phyloP scores from a whole-genome alignment of 768 basidiomycete genomes.

The Tylopilus plumbeoviolaceoides region DNA sequence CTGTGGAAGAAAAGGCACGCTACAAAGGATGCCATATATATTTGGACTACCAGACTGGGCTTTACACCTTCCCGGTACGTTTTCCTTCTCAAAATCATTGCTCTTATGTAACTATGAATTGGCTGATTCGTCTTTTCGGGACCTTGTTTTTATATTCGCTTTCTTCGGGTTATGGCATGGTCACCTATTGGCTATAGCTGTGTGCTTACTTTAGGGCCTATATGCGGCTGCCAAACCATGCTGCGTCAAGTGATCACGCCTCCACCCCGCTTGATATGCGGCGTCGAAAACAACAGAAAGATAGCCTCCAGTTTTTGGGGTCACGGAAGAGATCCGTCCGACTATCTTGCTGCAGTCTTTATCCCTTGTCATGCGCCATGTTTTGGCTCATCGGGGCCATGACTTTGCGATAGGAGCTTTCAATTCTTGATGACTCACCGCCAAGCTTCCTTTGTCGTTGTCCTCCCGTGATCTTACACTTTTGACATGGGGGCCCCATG shows the following conservation, averaged over 20 bases:
- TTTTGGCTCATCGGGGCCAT: neutral
- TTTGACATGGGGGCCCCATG: neutral
- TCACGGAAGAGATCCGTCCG: slow-evolving; percentile 29
- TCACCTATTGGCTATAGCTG: neutral
- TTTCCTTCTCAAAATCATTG: neutral
- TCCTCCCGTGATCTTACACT: neutral
- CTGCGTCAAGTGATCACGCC: neutral
- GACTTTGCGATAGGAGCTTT: neutral
- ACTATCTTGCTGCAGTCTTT: neutral
- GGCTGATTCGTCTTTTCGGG: neutral
- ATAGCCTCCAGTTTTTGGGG: neutral
- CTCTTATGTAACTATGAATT: neutral
- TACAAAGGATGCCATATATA: slow-evolving; percentile 68
- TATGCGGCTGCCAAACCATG: neutral
- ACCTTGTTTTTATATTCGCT: neutral
- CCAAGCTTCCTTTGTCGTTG: neutral
- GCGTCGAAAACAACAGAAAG: neutral
- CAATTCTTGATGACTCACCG: neutral
- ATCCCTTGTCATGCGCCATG: neutral
- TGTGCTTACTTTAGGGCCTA: neutral
- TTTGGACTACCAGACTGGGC: slow-evolving; percentile 67
- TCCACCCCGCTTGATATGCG: neutral
- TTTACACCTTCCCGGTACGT: slow-evolving; percentile 81
- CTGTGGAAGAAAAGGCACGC: slow-evolving; percentile 54
- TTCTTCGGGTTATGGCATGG: neutral